phyloP scores from a whole-genome alignment of 148 eudicot species.

The Persicaria maculosa region DNA sequence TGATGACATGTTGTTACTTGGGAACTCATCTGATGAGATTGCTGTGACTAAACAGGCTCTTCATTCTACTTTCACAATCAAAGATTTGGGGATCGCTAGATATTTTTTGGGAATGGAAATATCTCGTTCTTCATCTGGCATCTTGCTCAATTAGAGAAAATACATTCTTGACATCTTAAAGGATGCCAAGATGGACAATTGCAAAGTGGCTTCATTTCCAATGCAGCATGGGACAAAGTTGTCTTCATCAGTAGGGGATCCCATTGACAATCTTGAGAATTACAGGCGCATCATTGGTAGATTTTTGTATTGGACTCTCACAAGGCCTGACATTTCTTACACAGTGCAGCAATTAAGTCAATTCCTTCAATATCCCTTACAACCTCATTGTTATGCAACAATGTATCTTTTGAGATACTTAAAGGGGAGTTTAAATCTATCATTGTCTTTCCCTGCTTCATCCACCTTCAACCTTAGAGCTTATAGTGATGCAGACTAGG shows the following conservation, averaged over 20 bases:
- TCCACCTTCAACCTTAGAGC: too few species aligned
- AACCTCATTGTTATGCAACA: too few species aligned
- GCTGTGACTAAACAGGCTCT: too few species aligned
- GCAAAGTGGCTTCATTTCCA: background rate
- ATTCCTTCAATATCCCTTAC: too few species aligned
- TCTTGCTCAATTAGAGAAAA: background rate
- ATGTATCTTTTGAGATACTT: too few species aligned
- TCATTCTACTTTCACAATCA: background rate
- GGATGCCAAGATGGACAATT: background rate
- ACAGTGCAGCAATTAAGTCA: too few species aligned
- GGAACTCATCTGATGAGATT: too few species aligned
- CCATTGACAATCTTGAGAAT: background rate
- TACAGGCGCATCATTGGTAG: background rate
- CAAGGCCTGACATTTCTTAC: background rate
- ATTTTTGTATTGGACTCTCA: background rate
- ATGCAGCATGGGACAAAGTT: background rate
- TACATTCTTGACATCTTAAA: background rate
- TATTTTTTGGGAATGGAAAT: background rate
- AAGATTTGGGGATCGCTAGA: too few species aligned
- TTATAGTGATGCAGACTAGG: too few species aligned
- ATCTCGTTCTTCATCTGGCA: background rate
- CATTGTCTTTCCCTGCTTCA: too few species aligned
- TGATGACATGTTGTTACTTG: too few species aligned
- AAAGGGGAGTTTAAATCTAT: too few species aligned
- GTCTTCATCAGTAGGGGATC: background rate